Conservation (phyloP, 1,284 basidiomycete species). For the Mycena sp. region DNA sequence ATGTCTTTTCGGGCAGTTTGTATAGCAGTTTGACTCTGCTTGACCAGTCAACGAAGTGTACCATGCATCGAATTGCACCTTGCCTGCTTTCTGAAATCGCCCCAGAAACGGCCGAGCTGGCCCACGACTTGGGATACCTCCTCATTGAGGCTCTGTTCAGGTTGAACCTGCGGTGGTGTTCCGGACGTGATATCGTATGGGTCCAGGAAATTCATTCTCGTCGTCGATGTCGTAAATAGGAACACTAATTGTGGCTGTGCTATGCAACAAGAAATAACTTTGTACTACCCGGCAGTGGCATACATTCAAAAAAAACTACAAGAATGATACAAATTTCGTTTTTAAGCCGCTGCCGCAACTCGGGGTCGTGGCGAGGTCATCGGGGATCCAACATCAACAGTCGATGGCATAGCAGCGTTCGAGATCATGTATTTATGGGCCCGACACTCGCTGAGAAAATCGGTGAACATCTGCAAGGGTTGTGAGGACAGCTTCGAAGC, state of each 20-base stretch:
- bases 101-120: conserved; percentile 88
- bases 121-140: conserved; percentile 90
- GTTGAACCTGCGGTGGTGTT: conserved; percentile 21
- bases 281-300: too few relatives aligned
- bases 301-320: neutral
- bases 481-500: neutral
- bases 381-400: conserved; percentile 12
- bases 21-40: conserved; percentile 79
- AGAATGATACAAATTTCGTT: conserved; percentile 18
- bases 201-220: conserved; percentile 68
- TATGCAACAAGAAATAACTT: neutral
- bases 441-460: conserved; percentile 86
- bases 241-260: too few relatives aligned
- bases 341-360: conserved; percentile 34
- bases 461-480: conserved; percentile 83
- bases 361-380: conserved; percentile 18
- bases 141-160: conserved; percentile 77
- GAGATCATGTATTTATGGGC: conserved; percentile 43
- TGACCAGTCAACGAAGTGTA: conserved; percentile 6
- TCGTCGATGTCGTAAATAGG: neutral
- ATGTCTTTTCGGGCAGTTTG: conserved; percentile 82
- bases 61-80: conserved; percentile 35
- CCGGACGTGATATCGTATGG: conserved; percentile 27
- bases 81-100: conserved; percentile 88
- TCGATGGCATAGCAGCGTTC: neutral